These are phyloP conservation scores for Datisca glomerata DNA, from an alignment of 306 rosid species.

Conservation along the genomic window DNA sequence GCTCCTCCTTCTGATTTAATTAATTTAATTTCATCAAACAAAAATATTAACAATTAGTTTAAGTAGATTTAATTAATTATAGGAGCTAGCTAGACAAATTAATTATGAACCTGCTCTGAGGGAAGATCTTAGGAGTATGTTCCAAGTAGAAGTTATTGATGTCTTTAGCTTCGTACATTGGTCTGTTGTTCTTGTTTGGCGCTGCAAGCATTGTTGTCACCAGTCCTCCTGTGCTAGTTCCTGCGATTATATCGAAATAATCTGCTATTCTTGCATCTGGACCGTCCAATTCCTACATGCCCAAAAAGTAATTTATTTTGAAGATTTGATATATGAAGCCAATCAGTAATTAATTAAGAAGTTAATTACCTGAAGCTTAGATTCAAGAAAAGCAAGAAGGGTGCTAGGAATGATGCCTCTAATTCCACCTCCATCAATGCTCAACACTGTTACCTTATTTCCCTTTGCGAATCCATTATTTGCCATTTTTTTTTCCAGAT, in stretches of 20 bases:
- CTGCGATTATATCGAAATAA: constrained; percentile 27
- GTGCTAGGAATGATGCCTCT: constrained; percentile 26
- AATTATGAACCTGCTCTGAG: constrained; percentile 17
- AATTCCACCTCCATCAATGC: constrained; percentile 33
- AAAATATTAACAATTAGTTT: no score
- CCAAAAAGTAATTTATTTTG: neutral
- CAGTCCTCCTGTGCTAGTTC: constrained; percentile 34
- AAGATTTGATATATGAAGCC: neutral
- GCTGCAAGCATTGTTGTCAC: constrained; percentile 27
- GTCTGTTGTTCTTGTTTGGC: constrained; percentile 19
- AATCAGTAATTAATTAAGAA: neutral
- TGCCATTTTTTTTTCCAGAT: no score
- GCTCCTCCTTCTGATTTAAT: neutral
- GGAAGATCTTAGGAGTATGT: constrained; percentile 12
- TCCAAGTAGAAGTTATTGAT: constrained; percentile 14
- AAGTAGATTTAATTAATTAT: neutral
- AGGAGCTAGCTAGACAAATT: neutral
- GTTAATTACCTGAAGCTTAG: constrained; percentile 24
- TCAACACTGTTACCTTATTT: constrained; percentile 19
- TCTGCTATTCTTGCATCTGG: constrained; percentile 23
- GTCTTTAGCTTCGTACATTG: constrained; percentile 17
- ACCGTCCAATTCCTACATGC: constrained; percentile 24
- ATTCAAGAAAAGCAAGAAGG: constrained; percentile 21
- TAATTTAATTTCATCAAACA: no score
- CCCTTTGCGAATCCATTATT: constrained; percentile 3